Evolutionary conservation across 352 stramenopile genomes (phyloP).

Genomic region (Pythium sp.): DNA sequence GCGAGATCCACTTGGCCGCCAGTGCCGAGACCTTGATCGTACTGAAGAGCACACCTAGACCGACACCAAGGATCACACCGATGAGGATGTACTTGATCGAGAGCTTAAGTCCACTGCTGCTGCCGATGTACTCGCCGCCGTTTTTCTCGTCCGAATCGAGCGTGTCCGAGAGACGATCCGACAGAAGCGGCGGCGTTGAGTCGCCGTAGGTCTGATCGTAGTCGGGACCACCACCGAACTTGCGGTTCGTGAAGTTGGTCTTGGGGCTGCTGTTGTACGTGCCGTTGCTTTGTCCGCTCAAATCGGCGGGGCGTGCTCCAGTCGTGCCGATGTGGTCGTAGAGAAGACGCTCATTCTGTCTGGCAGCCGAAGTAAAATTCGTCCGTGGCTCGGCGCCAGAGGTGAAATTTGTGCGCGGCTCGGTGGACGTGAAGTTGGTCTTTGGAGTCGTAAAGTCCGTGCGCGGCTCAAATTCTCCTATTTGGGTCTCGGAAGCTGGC

Average conservation of each 20-base stretch:
- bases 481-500: not conserved
- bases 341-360: not conserved
- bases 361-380: slow-evolving; percentile 8
- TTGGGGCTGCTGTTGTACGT: slow-evolving; percentile 29
- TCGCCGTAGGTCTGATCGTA: not conserved
- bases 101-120: slow-evolving; percentile 42
- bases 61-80: slow-evolving; percentile 45
- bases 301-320: not conserved
- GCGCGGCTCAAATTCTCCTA: slow-evolving; percentile 7
- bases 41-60: slow-evolving; percentile 45
- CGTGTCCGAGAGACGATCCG: not conserved
- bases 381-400: not conserved
- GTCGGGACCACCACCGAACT: not conserved
- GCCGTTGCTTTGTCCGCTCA: slow-evolving; percentile 6
- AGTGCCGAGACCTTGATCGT: slow-evolving; percentile 38
- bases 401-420: no score
- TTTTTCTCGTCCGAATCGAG: slow-evolving; percentile 12
- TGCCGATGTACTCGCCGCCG: slow-evolving; percentile 21
- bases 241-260: slow-evolving; percentile 43
- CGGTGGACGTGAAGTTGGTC: slow-evolving; percentile 31
- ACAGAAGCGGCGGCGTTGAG: not conserved
- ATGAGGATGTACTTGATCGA: slow-evolving; percentile 54
- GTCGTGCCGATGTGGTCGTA: not conserved
- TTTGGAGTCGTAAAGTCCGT: slow-evolving; percentile 25
- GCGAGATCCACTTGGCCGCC: slow-evolving; percentile 48